These are phyloP conservation scores for Xylaria scruposa DNA, from an alignment of 495 filamentous ascomycete genomes.

Conservation along the genomic window DNA sequence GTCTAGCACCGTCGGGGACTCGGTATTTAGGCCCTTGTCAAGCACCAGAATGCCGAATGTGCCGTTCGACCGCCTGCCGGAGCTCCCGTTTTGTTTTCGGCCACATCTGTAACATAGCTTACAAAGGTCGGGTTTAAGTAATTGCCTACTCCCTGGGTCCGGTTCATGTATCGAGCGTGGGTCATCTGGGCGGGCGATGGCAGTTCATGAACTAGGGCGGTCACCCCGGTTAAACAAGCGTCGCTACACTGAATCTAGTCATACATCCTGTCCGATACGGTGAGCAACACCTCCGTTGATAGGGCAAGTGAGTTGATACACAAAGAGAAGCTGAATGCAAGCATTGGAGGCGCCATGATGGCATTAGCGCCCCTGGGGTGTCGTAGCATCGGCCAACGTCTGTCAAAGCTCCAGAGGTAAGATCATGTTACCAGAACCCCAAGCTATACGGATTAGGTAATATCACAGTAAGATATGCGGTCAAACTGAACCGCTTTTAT, in stretches of 20 bases:
- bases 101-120: constrained; percentile 5
- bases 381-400: constrained; percentile 19
- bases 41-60: constrained; percentile 5
- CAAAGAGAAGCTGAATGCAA: background rate
- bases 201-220: background rate
- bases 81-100: constrained; percentile 20
- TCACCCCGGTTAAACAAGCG: constrained; percentile 1
- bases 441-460: constrained; percentile 3
- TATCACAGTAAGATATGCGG: background rate
- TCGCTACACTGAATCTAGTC: constrained; percentile 4
- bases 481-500: background rate
- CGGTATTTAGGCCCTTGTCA: background rate
- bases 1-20: background rate
- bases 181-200: constrained; percentile 1
- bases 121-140: constrained; percentile 4
- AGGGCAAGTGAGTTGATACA: background rate
- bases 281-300: background rate
- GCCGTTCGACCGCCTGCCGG: constrained; percentile 10
- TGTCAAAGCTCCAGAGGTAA: constrained; percentile 11
- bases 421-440: background rate
- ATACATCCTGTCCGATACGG: background rate
- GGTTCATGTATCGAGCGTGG: background rate
- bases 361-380: background rate
- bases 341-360: background rate
- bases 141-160: background rate